A percentile compares a stretch with the other conserved stretches of the same genome.
Conservation (phyloP, 23 red algal species). For the Cyanidioschyzon merolae region DNA sequence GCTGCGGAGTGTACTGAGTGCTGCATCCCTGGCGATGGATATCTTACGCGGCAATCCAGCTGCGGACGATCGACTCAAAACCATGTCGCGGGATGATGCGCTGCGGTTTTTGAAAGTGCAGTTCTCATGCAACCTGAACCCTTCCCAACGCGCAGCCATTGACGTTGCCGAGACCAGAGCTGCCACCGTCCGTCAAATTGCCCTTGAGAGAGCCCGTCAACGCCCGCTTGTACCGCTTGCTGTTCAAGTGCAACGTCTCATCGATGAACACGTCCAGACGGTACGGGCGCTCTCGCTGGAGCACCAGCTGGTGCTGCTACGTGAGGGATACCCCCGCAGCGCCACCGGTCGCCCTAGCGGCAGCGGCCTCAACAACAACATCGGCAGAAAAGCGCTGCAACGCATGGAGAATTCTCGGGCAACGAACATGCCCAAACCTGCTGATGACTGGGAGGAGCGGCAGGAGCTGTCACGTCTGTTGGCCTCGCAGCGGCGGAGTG, state of each 20-base stretch:
- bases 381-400: not conserved
- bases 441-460: not conserved
- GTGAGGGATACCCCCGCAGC: not conserved
- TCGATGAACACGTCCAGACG: not conserved
- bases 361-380: not conserved
- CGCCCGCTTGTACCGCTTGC: not conserved
- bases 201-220: not conserved
- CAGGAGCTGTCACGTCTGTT: not conserved
- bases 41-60: constrained; percentile 3
- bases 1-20: not conserved
- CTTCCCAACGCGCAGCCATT: not conserved
- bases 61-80: not conserved
- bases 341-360: not conserved
- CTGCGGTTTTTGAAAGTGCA: constrained; percentile 14
- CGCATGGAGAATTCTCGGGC: not conserved
- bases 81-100: constrained; percentile 9
- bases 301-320: not conserved
- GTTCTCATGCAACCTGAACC: constrained; percentile 1
- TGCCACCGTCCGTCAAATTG: not conserved
- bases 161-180: not conserved
- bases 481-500: not conserved
- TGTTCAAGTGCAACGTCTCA: constrained; percentile 7
- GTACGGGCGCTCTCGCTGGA: constrained; percentile 2
- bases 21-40: constrained; percentile 10
- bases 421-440: not conserved